Evolutionary conservation across 768 basidiomycete genomes (phyloP).

Genomic region (Daedalea quercina): DNA sequence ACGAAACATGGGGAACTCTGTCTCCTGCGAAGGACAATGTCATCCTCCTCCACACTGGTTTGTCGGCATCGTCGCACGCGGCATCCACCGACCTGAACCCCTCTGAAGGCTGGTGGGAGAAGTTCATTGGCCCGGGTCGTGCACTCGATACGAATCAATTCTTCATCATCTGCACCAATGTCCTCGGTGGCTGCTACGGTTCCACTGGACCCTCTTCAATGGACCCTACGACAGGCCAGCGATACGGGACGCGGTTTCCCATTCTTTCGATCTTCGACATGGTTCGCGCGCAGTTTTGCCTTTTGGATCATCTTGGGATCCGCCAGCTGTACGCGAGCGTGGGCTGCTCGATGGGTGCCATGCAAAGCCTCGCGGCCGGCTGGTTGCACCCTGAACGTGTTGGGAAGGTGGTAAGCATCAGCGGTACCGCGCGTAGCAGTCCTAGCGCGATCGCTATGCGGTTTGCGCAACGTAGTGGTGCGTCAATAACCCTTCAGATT

Average conservation of each 20-base stretch:
- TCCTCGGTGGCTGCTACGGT: conserved; percentile 95
- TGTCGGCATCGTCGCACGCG: conserved; percentile 94
- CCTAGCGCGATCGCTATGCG: conserved; percentile 94
- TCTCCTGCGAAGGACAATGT: conserved; percentile 75
- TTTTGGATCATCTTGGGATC: conserved; percentile 82
- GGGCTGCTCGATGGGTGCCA: conserved; percentile 94
- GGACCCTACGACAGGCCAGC: conserved; percentile 58
- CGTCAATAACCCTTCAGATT: conserved; percentile 22
- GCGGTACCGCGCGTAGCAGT: conserved; percentile 88
- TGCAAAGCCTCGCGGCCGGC: conserved; percentile 95
- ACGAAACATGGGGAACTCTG: conserved; percentile 96
- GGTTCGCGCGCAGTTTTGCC: conserved; percentile 85
- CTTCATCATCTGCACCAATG: conserved; percentile 94
- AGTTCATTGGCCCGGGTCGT: conserved; percentile 93
- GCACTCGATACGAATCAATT: conserved; percentile 89
- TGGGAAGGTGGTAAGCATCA: conserved; percentile 87
- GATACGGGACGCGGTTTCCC: conserved; percentile 89
- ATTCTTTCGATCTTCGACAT: conserved; percentile 94
- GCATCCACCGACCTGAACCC: conserved; percentile 74
- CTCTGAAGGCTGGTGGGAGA: conserved; percentile 96
- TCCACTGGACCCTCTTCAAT: conserved; percentile 90
- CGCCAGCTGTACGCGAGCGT: conserved; percentile 88
- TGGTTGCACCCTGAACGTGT: conserved; percentile 89
- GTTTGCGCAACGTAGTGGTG: conserved; percentile 93
- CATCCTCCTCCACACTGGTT: conserved; percentile 92